Evolutionary conservation across 2,329 filamentous ascomycete species (phyloP), one percentile per base, ranked within the genome.

Genomic region (Scleromitrula shiraiana): DNA sequence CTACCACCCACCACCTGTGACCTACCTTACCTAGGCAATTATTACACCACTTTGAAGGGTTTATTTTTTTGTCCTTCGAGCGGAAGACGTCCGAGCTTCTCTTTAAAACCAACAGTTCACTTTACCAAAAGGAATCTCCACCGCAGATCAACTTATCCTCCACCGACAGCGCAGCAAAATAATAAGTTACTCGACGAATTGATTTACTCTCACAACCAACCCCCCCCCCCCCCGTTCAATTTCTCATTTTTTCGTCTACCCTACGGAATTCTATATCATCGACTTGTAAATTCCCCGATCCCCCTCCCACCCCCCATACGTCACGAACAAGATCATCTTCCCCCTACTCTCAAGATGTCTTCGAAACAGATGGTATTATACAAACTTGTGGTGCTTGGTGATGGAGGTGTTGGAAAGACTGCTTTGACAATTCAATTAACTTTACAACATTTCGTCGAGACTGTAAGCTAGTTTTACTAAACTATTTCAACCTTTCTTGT

Each of bases 371-470:
- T 94, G 88, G 90, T 89, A 65, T 73, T 95, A 67, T 94, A 95
- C 75, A 95, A 95, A 72, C 72, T 95, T 77, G 89, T 95, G 79
- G 89, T 95, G 71, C 74, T 95, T 56, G 90, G 89, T 61, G 89
- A 95, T 67, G 89, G 89, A 71, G 89, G 89, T 70, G 89, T 95
- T 53, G 89, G 89, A 60, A 95, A 95, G 71, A 95, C 89, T 43
- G 89, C 89, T 62, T 74, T 95, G 65, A 95, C 89, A 50, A 95
- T 95, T 65, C 89, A 98, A 82, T 77, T 98, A 62, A 97, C 93
- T 68, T 73, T 97, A 64, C 94, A 97, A 70, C 93, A 98, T 70
- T 98, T 98, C 67, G 90, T 97, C 62, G 91, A 97, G 73, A 96
- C 89, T 53, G 79, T 83, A 70, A 70, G 78, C 35, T 23, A 5